phyloP scores from a whole-genome alignment of 192 early-diverging fungal species.

The Powellomyces hirtus region DNA sequence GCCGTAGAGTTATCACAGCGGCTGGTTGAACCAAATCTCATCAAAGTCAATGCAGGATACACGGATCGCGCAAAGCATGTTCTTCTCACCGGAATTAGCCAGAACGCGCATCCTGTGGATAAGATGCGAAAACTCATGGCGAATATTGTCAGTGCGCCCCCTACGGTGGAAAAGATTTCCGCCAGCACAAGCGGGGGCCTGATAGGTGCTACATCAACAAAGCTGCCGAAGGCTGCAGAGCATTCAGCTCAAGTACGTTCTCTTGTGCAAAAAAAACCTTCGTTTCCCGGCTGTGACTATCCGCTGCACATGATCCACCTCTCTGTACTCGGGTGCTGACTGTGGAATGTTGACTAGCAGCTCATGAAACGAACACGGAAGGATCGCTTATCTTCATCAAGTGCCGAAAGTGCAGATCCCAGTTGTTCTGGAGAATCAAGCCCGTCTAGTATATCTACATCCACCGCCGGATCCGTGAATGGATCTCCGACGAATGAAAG shows the following conservation, averaged over 20 bases:
- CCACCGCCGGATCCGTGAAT: not conserved
- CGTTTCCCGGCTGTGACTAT: too few species aligned
- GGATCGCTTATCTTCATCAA: not conserved
- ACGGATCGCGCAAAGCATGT: conserved; percentile 22
- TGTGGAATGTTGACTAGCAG: too few species aligned
- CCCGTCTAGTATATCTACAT: not conserved
- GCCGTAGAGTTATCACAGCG: not conserved
- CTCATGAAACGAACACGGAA: too few species aligned
- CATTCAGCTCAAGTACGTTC: too few species aligned
- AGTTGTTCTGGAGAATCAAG: not conserved
- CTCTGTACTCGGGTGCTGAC: too few species aligned
- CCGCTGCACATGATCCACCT: too few species aligned
- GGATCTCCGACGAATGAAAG: not conserved
- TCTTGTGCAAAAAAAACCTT: too few species aligned
- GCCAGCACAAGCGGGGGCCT: too few species aligned
- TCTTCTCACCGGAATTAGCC: conserved; percentile 22
- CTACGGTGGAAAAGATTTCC: not conserved
- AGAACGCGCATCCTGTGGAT: conserved; percentile 20
- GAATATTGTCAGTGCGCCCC: not conserved
- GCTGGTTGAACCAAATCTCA: too few species aligned
- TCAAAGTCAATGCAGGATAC: conserved; percentile 25
- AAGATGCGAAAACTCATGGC: conserved; percentile 5
- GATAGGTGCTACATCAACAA: too few species aligned
- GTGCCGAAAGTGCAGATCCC: not conserved
- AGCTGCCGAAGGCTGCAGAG: too few species aligned